Base-by-base conservation (phyloP, 2,329 filamentous ascomycete genomes). In the Cyphellophora attinorum region DNA sequence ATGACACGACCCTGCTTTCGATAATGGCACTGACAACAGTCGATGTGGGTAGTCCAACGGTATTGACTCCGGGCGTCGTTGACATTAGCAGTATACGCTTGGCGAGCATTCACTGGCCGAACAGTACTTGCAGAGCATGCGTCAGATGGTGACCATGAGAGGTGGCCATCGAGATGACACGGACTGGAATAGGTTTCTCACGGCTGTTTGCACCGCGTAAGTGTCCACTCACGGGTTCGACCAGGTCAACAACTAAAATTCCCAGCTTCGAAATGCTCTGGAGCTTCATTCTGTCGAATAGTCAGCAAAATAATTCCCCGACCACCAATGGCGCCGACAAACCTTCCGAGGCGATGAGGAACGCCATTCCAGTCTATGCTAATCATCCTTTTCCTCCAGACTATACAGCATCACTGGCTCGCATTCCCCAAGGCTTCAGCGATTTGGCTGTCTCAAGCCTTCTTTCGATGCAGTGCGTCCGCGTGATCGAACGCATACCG, bases 381-480 rank as follows among this genome's bases (percentile, higher is more conserved):
- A 39, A 37, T 8, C 37, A 37, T 13, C 40, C 40, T 1, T 43
- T 43, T 34, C 37, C 31, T 27, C 37, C 27, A 23, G 37, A 38
- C 15, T 21, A 37, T 15, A 38, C 37, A 32, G 40, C 37, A 25
- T 31, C 40, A 8, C 33, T 43, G n/a, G 40, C 40, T 11, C 39
- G 39, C 29, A 37, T 43, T 5, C 34, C 40, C 6, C 29, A 37
- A 8, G 29, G 34, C 1, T 43, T 43, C 27, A 43, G 39, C 32
- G 35, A 43, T 25, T 35, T 43, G 37, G 40, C 40, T 13, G 25
- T 43, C 30, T 34, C 37, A 3, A 32, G 37, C 5, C 31, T 39
- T 33, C 28, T 43, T 25, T 43, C 40, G n/a, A 35, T 43, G 11
- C 40, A 43, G 16, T 39, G 39, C 19, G 39, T 43, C 25, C 37